Base-by-base conservation (phyloP, 2,329 filamentous ascomycete genomes). In the Hypoxylon sp. region DNA sequence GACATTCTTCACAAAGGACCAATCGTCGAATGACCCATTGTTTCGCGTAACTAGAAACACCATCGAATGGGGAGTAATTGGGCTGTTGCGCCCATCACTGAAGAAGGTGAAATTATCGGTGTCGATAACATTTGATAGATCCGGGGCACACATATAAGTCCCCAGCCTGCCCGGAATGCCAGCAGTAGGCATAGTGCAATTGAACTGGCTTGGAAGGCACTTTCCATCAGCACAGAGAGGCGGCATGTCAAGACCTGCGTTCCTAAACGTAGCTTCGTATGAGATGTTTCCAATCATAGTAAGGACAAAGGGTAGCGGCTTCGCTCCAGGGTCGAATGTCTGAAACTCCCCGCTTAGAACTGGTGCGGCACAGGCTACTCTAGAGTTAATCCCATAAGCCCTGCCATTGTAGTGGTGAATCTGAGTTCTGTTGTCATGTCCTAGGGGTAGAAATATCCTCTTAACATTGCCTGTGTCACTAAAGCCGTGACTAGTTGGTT, bases 381-480 rank as follows among this genome's bases (percentile, higher is more conserved):
- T 61, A 1, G 67, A 68, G 41, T 67, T 69, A 36, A 69, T 61
- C 14, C 60, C 67, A 28, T 67, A 65, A 1, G 61, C 58, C 23
- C 63, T 59, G 2, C 71, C 69, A 3, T 19, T 49, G 48, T 72
- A 73, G 14, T 60, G 50, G 10, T 64, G 67, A 10, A 72, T 34
- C 9, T 45, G 60, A 10, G 68, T 56, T 28, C 68, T 63, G 23
- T 69, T 65, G n/a, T 46, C 55, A 25, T 55, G 46, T 1, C 50
- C 14, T 14, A 73, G 17, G 9, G 69, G 71, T 4, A 69, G 19
- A 49, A 73, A 71, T n/a, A 70, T 55, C 38, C 69, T 60, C 45
- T 62, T 65, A n/a, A 69, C 49, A n/a, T 69, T 59, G n/a, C 71
- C 71, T 2, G 71, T 72, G 46, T 73, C 71, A 28, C 69, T 72